phyloP scores from a whole-genome alignment of 2,329 filamentous ascomycete species.

The Sclerotinia spermophila region DNA sequence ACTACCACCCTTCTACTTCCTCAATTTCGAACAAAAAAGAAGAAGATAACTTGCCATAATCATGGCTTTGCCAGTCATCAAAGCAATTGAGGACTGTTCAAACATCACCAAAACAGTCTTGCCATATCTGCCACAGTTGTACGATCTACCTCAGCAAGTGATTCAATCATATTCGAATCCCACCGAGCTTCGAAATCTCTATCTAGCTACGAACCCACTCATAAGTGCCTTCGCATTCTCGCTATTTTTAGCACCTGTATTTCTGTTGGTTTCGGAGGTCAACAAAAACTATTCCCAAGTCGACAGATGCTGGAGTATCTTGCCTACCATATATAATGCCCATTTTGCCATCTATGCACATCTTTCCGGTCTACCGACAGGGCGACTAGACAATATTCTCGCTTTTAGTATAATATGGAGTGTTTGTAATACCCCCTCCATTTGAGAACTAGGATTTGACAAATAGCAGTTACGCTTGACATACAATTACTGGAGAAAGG shows the following conservation, averaged over 20 bases:
- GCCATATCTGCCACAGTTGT: constrained; percentile 69
- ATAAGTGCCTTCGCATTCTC: constrained; percentile 71
- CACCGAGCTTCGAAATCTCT: constrained; percentile 65
- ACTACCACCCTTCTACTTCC: neutral
- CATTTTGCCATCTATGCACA: constrained; percentile 85
- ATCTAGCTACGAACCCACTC: constrained; percentile 81
- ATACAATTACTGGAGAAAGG: constrained; percentile 95
- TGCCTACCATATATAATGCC: constrained; percentile 81
- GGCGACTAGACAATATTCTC: constrained; percentile 68
- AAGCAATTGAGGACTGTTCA: constrained; percentile 68
- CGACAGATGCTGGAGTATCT: constrained; percentile 84
- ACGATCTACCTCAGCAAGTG: constrained; percentile 63
- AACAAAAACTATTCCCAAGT: constrained; percentile 98
- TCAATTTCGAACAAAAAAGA: neutral
- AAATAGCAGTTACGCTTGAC: constrained; percentile 67
- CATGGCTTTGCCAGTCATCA: constrained; percentile 69
- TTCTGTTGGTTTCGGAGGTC: constrained; percentile 74
- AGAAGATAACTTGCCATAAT: neutral
- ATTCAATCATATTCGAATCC: constrained; percentile 56
- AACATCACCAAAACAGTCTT: constrained; percentile 71
- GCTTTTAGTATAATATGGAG: constrained; percentile 74
- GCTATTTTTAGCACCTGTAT: constrained; percentile 64
- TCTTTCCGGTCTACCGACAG: constrained; percentile 64
- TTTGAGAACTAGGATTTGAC: constrained; percentile 16
- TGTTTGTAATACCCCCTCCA: constrained; percentile 47